Percentiles rank a stretch among this genome's conserved stretches.
phyloP scores from a whole-genome alignment of 352 stramenopile genomes.

The Globisporangium nagaii region DNA sequence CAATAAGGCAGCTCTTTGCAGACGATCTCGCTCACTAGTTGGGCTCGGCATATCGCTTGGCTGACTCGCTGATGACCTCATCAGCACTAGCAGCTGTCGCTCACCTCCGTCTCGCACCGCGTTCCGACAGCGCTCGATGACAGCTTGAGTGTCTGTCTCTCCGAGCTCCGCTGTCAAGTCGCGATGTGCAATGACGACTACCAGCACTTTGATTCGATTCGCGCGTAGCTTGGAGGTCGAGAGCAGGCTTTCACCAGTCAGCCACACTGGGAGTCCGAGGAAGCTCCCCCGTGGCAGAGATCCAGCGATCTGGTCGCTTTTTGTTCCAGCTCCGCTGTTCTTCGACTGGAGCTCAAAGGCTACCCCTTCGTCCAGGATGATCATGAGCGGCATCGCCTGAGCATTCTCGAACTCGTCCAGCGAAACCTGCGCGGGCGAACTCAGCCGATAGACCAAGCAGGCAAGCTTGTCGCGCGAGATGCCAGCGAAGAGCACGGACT shows the following conservation, averaged over 20 bases:
- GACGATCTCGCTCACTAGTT: neutral
- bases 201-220: neutral
- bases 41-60: neutral
- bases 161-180: constrained; percentile 3
- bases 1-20: constrained; percentile 1
- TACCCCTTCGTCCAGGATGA: neutral
- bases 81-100: neutral
- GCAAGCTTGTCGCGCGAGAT: constrained; percentile 8
- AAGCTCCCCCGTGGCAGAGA: neutral
- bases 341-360: neutral
- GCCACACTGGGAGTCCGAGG: constrained; percentile 3
- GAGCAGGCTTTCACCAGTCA: neutral
- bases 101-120: neutral
- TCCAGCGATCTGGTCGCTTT: neutral
- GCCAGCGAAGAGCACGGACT: neutral
- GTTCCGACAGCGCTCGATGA: constrained; percentile 1
- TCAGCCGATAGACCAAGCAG: neutral
- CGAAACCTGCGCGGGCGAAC: neutral
- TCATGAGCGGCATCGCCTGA: neutral
- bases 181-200: neutral
- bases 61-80: neutral
- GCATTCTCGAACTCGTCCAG: neutral
- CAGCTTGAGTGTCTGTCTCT: neutral
- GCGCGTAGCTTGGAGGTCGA: neutral
- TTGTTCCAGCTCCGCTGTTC: neutral